Evolutionary conservation across 805 yeast species (phyloP).

Genomic region (Yamadazyma nakazawae): DNA sequence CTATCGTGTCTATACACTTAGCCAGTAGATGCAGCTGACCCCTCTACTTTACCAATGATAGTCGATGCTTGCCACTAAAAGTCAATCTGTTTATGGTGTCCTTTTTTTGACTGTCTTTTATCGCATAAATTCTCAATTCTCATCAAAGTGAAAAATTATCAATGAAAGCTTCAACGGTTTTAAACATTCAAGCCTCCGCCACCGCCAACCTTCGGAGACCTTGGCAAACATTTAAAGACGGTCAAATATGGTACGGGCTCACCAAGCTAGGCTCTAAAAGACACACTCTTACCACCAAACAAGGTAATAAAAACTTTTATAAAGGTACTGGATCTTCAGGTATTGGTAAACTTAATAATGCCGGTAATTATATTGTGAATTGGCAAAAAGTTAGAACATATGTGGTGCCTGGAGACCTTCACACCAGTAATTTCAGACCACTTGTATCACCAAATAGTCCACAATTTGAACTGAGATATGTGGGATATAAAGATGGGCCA

Average conservation of each 20-base stretch:
- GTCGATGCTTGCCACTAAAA: too few relatives aligned
- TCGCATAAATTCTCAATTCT: background rate
- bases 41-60: too few relatives aligned
- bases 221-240: constrained; percentile 83
- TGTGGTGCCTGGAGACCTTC: constrained; percentile 63
- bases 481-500: constrained; percentile 70
- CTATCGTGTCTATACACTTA: too few relatives aligned
- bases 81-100: background rate
- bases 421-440: constrained; percentile 54
- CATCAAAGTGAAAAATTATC: constrained; percentile 4
- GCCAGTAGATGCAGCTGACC: too few relatives aligned
- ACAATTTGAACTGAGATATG: constrained; percentile 60
- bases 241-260: constrained; percentile 77
- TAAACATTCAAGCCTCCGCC: constrained; percentile 46
- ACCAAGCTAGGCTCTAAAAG: constrained; percentile 81
- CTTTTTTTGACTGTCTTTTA: background rate
- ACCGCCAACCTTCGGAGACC: constrained; percentile 65
- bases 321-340: constrained; percentile 97
- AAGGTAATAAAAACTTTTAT: constrained; percentile 90
- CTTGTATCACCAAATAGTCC: constrained; percentile 75
- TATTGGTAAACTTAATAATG: constrained; percentile 72
- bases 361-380: constrained; percentile 73
- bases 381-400: constrained; percentile 88
- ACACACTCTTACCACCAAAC: constrained; percentile 80
- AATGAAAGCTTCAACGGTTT: constrained; percentile 51